Evolutionary conservation across 1,284 basidiomycete genomes (phyloP).

Genomic region (Apiotrichum siamense): DNA sequence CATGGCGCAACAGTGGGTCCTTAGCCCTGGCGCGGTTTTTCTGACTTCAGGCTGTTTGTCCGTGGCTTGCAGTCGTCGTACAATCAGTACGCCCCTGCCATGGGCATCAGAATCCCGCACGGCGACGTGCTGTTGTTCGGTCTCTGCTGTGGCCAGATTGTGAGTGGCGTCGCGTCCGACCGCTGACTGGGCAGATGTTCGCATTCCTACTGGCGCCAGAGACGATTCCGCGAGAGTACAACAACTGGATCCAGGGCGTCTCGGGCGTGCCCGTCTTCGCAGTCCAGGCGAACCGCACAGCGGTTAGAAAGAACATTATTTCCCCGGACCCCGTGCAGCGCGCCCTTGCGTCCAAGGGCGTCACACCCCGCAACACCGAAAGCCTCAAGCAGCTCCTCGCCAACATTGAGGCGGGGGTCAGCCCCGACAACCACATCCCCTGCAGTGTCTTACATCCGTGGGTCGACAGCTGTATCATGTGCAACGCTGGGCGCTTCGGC

Average conservation of each 20-base stretch:
- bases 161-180: too few species aligned
- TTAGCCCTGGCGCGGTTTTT: not conserved
- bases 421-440: slow-evolving; percentile 50
- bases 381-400: slow-evolving; percentile 30
- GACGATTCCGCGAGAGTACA: slow-evolving; percentile 71
- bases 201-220: slow-evolving; percentile 74
- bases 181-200: too few species aligned
- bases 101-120: slow-evolving; percentile 66
- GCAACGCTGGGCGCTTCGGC: slow-evolving; percentile 68
- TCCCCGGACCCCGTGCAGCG: slow-evolving; percentile 56
- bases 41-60: slow-evolving; percentile 41
- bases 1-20: slow-evolving; percentile 70
- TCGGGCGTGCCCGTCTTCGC: slow-evolving; percentile 60
- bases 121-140: slow-evolving; percentile 80
- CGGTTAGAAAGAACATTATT: slow-evolving; percentile 58
- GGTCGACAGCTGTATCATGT: slow-evolving; percentile 61
- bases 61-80: slow-evolving; percentile 50
- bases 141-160: slow-evolving; percentile 79
- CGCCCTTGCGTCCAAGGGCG: slow-evolving; percentile 49
- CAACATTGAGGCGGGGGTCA: slow-evolving; percentile 23
- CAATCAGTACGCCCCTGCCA: slow-evolving; percentile 39
- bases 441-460: slow-evolving; percentile 74
- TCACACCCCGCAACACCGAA: slow-evolving; percentile 31
- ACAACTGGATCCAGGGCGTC: slow-evolving; percentile 63
- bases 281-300: slow-evolving; percentile 58